Evolutionary conservation across 2,329 filamentous ascomycete species (phyloP), one percentile per base, ranked within the genome.

Genomic region (Penicillium brevicompactum): DNA sequence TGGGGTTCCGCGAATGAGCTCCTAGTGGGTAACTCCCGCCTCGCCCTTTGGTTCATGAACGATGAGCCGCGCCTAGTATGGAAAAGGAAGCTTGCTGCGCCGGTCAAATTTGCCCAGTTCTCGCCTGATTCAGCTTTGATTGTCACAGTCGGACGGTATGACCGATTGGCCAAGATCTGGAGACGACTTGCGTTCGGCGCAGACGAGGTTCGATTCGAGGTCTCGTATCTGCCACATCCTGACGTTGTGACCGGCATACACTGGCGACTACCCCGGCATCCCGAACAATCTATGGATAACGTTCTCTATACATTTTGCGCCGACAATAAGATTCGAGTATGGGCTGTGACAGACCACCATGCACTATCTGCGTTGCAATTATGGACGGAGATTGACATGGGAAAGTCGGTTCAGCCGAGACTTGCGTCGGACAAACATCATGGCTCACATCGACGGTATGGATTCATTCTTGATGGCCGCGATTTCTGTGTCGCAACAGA

Each of bases 151-250:
- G 89, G 91, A 41, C 79, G 82, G 47, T 85, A 90, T 69, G 94
- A 97, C 72, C 83, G 88, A 49, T 78, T 97, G 18, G 87, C 96
- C 62, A 97, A 99, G 76, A 84, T 97, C 65, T 99, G 95, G 94
- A 86, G 92, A 60, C 84, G 93, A 50, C 78, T 96, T 22, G 89
- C 89, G 8, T 97, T 93, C 69, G 91, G 91, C 13, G 83, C 86
- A 1, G 88, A 91, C 55, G 89, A 95, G 63, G 88, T 91, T 38
- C 84, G 89, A 53, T 97, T 97, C 74, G 93, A 97, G 66, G 87
- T 96, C 66, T 87, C 87, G 27, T 97, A 97, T 73, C 84, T 99
- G 1, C 81, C 87, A n/a, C 94, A 99, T 70, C 90, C 91, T 1
- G 81, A 84, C 24, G 76, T 87, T 1, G 86, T 99, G n/a, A 93